These are phyloP conservation scores for Aspergillus spinulosporus DNA, from an alignment of 2,329 filamentous ascomycete genomes.

Conservation along the genomic window DNA sequence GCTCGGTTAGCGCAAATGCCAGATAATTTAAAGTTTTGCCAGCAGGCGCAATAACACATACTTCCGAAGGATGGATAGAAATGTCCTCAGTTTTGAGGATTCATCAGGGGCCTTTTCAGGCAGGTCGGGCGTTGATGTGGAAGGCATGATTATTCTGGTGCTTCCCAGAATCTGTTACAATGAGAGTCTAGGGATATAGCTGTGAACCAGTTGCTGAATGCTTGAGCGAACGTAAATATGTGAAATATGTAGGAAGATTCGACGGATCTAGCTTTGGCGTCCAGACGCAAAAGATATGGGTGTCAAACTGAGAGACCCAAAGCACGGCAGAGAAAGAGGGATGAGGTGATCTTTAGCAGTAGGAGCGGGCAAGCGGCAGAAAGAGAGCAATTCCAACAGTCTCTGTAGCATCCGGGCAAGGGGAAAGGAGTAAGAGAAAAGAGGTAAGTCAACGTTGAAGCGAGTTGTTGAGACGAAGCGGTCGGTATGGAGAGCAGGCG, in stretches of 20 bases:
- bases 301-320: neutral
- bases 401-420: neutral
- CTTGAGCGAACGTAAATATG: neutral
- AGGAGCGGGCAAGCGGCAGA: neutral
- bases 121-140: conserved; percentile 25
- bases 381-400: neutral
- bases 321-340: neutral
- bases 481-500: conserved; percentile 21
- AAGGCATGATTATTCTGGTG: conserved; percentile 29
- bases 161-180: neutral
- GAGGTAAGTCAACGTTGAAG: neutral
- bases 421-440: neutral
- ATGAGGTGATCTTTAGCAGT: neutral
- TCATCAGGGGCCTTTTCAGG: conserved; percentile 69
- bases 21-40: neutral
- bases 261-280: conserved; percentile 8
- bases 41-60: conserved; percentile 43
- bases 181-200: neutral
- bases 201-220: conserved; percentile 4
- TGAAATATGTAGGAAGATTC: neutral
- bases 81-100: conserved; percentile 83
- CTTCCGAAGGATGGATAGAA: conserved; percentile 84
- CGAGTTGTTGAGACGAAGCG: conserved; percentile 8
- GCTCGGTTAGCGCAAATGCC: conserved; percentile 3
- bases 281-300: conserved; percentile 10